phyloP scores from a whole-genome alignment of 1,139 yeast genomes.

The Zhuliangozyma blackwelliae region DNA sequence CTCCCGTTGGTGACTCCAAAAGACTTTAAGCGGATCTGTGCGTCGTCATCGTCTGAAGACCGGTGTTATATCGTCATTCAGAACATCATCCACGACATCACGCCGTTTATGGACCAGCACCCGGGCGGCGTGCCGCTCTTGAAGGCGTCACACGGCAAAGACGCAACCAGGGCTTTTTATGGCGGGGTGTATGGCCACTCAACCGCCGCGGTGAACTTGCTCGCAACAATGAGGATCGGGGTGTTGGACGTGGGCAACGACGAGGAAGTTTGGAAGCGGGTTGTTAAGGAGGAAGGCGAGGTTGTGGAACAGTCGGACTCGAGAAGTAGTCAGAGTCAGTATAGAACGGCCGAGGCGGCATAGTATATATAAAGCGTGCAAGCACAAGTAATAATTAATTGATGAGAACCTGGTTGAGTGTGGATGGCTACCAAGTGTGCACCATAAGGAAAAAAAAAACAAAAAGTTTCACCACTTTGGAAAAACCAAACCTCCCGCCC shows the following conservation, averaged over 20 bases:
- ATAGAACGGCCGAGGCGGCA: constrained; percentile 46
- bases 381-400: no score
- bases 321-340: constrained; percentile 21
- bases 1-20: constrained; percentile 49
- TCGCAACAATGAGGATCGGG: constrained; percentile 75
- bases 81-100: constrained; percentile 66
- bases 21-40: constrained; percentile 44
- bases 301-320: constrained; percentile 21
- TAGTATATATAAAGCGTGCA: constrained; percentile 10
- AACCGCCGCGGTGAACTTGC: constrained; percentile 65
- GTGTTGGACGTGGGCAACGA: constrained; percentile 76
- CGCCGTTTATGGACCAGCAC: constrained; percentile 68
- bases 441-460: no score
- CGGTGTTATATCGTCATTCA: constrained; percentile 42
- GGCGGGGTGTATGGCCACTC: constrained; percentile 76
- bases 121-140: constrained; percentile 67
- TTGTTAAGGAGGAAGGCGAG: constrained; percentile 40
- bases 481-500: no score
- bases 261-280: constrained; percentile 73
- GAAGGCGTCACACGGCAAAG: constrained; percentile 62
- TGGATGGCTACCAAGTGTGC: no score
- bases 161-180: constrained; percentile 67
- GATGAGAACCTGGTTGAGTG: no score
- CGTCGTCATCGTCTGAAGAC: constrained; percentile 33
- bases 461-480: no score